Evolutionary conservation across 1,139 yeast species (phyloP), one percentile per base, ranked within the genome.

Genomic region (Dujonia santamariae): DNA sequence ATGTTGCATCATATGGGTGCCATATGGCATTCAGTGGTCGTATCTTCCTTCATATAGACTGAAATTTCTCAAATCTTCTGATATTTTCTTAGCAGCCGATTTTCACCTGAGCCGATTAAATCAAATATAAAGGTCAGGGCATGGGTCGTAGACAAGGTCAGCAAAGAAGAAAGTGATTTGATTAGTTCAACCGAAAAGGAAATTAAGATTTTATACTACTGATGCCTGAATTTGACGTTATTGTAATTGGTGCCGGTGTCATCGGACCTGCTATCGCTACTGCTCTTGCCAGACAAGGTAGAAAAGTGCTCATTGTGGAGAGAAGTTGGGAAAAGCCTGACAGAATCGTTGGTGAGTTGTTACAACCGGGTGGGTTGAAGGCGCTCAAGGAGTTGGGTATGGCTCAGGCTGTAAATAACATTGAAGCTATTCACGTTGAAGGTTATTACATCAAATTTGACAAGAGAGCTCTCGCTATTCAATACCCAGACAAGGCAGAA

Each of bases 251-350:
- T 14, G 97, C 97, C 11, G 99, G 99, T 28, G 95, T 92, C 15
- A 82, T 86, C 11, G 99, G 99, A 1, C 96, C 98, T 4, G 80
- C 92, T 37, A 72, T 92, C 19, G 97, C 97, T 31, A 84, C 90
- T 0, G 88, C 87, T 3, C 63, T 92, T 39, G 97, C 96, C 2
- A 74, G 94, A 48, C 95, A 86, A 52, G 97, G 97, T 26, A 72
- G 96, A 48, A 70, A 72, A 35, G 92, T 84, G 14, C 57, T 84
- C 37, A 77, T 84, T 26, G 64, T 82, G 19, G 99, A 92, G 58
- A 74, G 97, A 45, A 96, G 87, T 54, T 84, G 96, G 85, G 59
- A 77, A 18, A 85, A 79, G 56, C 98, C 98, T 1, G 97, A 92
- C 58, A 75, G 98, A 47, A 92, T 92, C 39, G 98, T 92, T 26